Conservation (phyloP, 23 red algal species). For the Gracilaria gracilis region DNA sequence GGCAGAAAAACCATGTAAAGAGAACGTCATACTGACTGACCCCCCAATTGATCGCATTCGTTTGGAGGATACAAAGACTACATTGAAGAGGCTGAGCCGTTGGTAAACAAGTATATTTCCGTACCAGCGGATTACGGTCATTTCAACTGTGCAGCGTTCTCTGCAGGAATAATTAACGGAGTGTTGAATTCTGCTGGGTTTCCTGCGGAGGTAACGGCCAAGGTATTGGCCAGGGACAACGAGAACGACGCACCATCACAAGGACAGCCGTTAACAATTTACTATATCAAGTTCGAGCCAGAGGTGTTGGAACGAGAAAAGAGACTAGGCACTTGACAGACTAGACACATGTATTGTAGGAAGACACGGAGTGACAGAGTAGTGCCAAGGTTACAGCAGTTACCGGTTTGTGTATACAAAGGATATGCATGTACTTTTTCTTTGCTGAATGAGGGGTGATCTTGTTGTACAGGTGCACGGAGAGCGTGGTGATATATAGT, state of each 20-base stretch:
- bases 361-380: not conserved
- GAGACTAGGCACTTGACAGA: constrained; percentile 41
- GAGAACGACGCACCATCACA: constrained; percentile 18
- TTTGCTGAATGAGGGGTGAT: not conserved
- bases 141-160: constrained; percentile 94
- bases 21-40: not conserved
- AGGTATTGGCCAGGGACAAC: constrained; percentile 57
- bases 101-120: constrained; percentile 91
- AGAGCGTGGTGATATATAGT: not conserved
- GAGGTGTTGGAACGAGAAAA: constrained; percentile 75
- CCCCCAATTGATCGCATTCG: not conserved
- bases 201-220: constrained; percentile 65
- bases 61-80: constrained; percentile 55
- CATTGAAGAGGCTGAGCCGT: constrained; percentile 91
- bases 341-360: not conserved
- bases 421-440: not conserved
- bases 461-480: not conserved
- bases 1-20: not conserved
- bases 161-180: constrained; percentile 86
- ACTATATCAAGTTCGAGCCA: constrained; percentile 81
- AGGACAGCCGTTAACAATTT: constrained; percentile 76
- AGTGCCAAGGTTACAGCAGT: not conserved
- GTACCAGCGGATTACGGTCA: constrained; percentile 91
- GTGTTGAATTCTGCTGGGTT: constrained; percentile 84
- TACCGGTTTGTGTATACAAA: not conserved